phyloP scores from a whole-genome alignment of 306 rosid species.

The Vigna angularis region DNA sequence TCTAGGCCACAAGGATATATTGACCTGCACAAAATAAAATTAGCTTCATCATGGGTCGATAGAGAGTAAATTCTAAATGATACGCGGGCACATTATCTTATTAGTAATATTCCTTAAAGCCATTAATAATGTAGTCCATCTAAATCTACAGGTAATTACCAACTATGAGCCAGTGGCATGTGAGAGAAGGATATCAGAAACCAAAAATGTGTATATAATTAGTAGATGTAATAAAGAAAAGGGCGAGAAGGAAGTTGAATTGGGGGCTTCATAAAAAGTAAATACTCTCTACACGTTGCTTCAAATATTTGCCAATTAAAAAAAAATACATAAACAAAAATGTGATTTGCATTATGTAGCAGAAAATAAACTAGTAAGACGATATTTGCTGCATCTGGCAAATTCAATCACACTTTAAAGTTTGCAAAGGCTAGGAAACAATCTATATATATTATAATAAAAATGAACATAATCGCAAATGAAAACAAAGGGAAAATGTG shows the following conservation, averaged over 20 bases:
- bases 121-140: slow-evolving; percentile 22
- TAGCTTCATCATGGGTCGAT: slow-evolving; percentile 27
- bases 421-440: background rate
- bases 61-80: slow-evolving; percentile 2
- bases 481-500: background rate
- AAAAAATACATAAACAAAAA: background rate
- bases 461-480: slow-evolving; percentile 17
- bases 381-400: background rate
- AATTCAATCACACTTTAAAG: background rate
- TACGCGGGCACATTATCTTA: slow-evolving; percentile 9
- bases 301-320: background rate
- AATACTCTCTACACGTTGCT: background rate
- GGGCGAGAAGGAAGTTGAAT: background rate
- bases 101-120: slow-evolving; percentile 10
- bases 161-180: slow-evolving; percentile 3
- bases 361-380: background rate
- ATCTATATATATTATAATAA: background rate
- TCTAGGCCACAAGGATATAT: slow-evolving; percentile 95
- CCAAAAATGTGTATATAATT: slow-evolving; percentile 1
- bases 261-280: background rate
- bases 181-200: slow-evolving; percentile 20
- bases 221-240: background rate
- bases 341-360: background rate
- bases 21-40: slow-evolving; percentile 67
- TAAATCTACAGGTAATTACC: background rate